Evolutionary conservation across 2,329 filamentous ascomycete species (phyloP), one percentile per base, ranked within the genome.

Genomic region (Xylaria sp.): DNA sequence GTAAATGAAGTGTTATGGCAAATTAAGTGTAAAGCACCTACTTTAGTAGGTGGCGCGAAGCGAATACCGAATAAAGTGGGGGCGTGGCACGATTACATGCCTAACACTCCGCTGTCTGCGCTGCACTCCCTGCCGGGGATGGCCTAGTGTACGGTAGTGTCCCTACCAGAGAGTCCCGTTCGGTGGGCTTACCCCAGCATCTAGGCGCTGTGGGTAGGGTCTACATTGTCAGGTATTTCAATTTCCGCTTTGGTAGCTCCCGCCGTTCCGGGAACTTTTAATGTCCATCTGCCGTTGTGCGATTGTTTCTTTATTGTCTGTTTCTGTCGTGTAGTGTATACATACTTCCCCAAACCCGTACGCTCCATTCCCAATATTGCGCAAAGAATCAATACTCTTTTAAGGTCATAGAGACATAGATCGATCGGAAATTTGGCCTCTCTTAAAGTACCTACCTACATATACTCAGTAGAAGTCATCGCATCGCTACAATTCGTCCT

Each of bases 341-440:
- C 16, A 63, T 32, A n/a, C 60, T 44, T 29, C 13, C 32, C 16
- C 51, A 21, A 21, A 55, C 60, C 50, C 57, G 37, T 21, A 42
- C 63, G n/a, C 13, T n/a, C 27, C 50, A 29, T 61, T 44, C 32
- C 40, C 55, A 35, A 13, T 25, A 54, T 42, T 29, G 16, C 42
- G 16, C 53, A 60, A 53, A 65, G 63, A 71, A 69, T 65, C 54
- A 40, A 62, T 65, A 62, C 29, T n/a, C 48, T 29, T 65, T 55
- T 44, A 58, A 53, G 25, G 48, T n/a, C 57, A 54, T 62, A 59
- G 59, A 60, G 54, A 66, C 57, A 66, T 62, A 61, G 48, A 69
- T 62, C 59, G 55, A 69, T 58, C 40, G 21, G 51, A 57, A 48
- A 35, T n/a, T 25, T 9, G 32, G 12, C 23, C 58, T 35, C 27